These are phyloP conservation scores for Colletotrichum eremochloae DNA, from an alignment of 2,329 filamentous ascomycete genomes.

Conservation along the genomic window DNA sequence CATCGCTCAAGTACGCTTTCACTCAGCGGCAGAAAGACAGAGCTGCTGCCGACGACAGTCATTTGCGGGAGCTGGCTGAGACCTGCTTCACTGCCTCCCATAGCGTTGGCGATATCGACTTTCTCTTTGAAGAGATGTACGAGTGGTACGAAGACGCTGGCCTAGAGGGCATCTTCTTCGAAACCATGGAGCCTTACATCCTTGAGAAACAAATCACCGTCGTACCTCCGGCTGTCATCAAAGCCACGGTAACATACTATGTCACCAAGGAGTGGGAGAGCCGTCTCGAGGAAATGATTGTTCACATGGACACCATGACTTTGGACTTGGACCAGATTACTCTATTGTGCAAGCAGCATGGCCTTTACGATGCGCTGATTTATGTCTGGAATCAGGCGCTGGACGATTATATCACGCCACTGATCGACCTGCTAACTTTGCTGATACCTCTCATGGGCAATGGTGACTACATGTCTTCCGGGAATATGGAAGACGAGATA, in stretches of 20 bases:
- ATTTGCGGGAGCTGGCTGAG: slow-evolving; percentile 82
- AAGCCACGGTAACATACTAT: slow-evolving; percentile 86
- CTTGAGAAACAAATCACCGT: slow-evolving; percentile 80
- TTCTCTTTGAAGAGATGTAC: slow-evolving; percentile 91
- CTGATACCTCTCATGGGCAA: slow-evolving; percentile 70
- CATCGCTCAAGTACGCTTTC: slow-evolving; percentile 92
- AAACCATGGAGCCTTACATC: slow-evolving; percentile 90
- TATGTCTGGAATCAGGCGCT: slow-evolving; percentile 97
- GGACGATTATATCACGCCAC: slow-evolving; percentile 88
- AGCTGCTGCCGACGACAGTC: slow-evolving; percentile 63
- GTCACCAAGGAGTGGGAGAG: slow-evolving; percentile 80
- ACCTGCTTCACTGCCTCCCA: slow-evolving; percentile 88
- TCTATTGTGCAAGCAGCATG: slow-evolving; percentile 88
- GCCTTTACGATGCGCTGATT: slow-evolving; percentile 93
- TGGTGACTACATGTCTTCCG: slow-evolving; percentile 64
- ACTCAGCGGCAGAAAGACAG: slow-evolving; percentile 69
- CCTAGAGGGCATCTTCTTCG: slow-evolving; percentile 82
- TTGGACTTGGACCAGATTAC: slow-evolving; percentile 96
- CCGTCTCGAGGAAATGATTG: slow-evolving; percentile 92
- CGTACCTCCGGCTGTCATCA: slow-evolving; percentile 86
- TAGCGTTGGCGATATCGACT: slow-evolving; percentile 81
- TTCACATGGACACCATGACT: slow-evolving; percentile 88
- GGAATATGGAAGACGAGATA: slow-evolving; percentile 71
- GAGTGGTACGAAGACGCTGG: slow-evolving; percentile 87
- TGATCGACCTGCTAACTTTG: slow-evolving; percentile 85